phyloP scores from a whole-genome alignment of 495 filamentous ascomycete species.

The Neurospora sp. region DNA sequence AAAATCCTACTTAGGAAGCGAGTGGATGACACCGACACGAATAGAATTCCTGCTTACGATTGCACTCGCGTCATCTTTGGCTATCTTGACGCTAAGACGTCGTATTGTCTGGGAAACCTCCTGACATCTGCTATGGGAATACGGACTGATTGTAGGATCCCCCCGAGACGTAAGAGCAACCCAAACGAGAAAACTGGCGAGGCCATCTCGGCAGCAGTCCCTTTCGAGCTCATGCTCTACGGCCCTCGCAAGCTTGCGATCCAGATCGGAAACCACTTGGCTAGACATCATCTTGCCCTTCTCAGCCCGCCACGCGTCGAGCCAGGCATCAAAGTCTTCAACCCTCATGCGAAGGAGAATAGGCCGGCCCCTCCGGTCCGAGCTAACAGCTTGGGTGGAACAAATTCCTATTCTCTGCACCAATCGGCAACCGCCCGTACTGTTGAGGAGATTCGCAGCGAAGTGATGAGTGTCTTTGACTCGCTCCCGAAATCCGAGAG shows the following conservation, averaged over 20 bases:
- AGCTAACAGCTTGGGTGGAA: slow-evolving; percentile 8
- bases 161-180: slow-evolving; percentile 43
- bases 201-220: slow-evolving; percentile 44
- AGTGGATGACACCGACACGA: slow-evolving; percentile 34
- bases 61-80: slow-evolving; percentile 61
- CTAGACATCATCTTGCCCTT: slow-evolving; percentile 54
- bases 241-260: slow-evolving; percentile 57
- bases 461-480: slow-evolving; percentile 83
- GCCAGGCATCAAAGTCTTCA: slow-evolving; percentile 52
- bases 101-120: slow-evolving; percentile 56
- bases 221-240: slow-evolving; percentile 65
- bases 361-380: slow-evolving; percentile 24
- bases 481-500: slow-evolving; percentile 62
- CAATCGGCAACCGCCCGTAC: slow-evolving; percentile 40
- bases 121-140: slow-evolving; percentile 54
- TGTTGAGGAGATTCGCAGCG: slow-evolving; percentile 71
- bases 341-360: slow-evolving; percentile 46
- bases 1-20: slow-evolving; percentile 55
- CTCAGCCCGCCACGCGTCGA: slow-evolving; percentile 53
- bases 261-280: slow-evolving; percentile 54
- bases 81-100: slow-evolving; percentile 57
- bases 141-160: slow-evolving; percentile 56
- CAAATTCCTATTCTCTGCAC: not conserved
- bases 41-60: slow-evolving; percentile 59
- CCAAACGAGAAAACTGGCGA: slow-evolving; percentile 39